Conservation (phyloP, 352 stramenopile species). For the Globisporangium apiculatum region DNA sequence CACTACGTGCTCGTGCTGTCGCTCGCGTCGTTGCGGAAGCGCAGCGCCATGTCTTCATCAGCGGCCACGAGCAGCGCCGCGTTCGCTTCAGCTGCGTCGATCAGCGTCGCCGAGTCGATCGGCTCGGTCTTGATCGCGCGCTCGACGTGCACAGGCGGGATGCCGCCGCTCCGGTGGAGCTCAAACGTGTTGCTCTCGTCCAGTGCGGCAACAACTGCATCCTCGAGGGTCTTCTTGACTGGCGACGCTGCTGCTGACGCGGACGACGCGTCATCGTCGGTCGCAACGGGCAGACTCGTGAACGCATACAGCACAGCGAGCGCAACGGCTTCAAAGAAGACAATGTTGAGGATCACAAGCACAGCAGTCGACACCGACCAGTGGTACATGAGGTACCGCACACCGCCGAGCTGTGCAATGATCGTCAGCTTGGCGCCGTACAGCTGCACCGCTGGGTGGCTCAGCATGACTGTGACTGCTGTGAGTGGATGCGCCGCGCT, state of each 20-base stretch:
- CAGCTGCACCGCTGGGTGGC: constrained; percentile 63
- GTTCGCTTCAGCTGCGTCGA: constrained; percentile 14
- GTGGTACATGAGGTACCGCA: constrained; percentile 86
- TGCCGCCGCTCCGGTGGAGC: constrained; percentile 16
- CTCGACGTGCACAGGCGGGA: constrained; percentile 28
- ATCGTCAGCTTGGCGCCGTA: constrained; percentile 72
- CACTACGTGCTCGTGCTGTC: too few relatives aligned
- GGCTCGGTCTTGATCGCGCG: constrained; percentile 33
- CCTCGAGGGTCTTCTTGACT: not conserved
- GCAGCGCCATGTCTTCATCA: constrained; percentile 24
- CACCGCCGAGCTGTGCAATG: constrained; percentile 71
- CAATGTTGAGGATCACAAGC: constrained; percentile 73
- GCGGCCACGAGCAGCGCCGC: constrained; percentile 8
- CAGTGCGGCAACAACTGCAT: not conserved
- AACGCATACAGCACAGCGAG: constrained; percentile 62
- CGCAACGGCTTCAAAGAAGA: constrained; percentile 57
- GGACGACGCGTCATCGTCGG: constrained; percentile 2
- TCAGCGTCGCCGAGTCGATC: constrained; percentile 14
- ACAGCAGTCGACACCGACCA: constrained; percentile 66
- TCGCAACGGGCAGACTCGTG: constrained; percentile 41
- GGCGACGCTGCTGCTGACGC: not conserved
- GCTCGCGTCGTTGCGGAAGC: constrained; percentile 4
- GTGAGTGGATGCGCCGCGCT: constrained; percentile 42
- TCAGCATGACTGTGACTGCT: constrained; percentile 42
- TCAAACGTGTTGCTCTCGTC: constrained; percentile 22